Base-by-base conservation (phyloP, 2,329 filamentous ascomycete genomes). In the Sporothrix pseudoabietina region DNA sequence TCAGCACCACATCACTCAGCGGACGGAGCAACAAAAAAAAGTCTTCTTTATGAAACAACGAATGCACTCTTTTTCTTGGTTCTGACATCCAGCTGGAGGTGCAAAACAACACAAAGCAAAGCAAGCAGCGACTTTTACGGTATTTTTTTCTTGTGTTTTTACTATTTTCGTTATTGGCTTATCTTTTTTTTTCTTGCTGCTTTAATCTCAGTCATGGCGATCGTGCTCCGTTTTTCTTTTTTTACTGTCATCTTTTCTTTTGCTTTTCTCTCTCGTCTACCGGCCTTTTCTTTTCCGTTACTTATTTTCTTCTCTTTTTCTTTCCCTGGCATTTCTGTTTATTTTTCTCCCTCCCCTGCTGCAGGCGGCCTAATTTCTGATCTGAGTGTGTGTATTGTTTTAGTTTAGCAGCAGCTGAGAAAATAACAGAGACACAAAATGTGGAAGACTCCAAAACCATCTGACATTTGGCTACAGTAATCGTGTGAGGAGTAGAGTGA, bases 171-270 rank as follows among this genome's bases (percentile, higher is more conserved):
- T 41, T 70, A 41, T 69, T 70, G 26, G 76, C 76, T 74, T 72
- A 72, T 75, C 75, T 78, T 79, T 78, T 82, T 80, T 81, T 77
- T 78, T 77, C 78, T 77, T 78, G 72, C 70, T 52, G 61, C 80
- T 39, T 69, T 74, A 19, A 49, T 49, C 22, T 74, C 61, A 41
- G 47, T 52, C 69, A 69, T 55, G 47, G 57, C 35, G 57, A 73
- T 69, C 30, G 66, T 47, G 66, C 66, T 69, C 14, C 8, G 26
- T 26, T 26, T 26, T 22, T 30, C 66, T 30, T 47, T 61, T 61
- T n/a, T 54, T 59, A 19, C 22, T 66, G 69, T 55, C 71, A 76
- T 76, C 75, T 65, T 63, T 69, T 30, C 44, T 79, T 79, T 77
- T 79, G 78, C 79, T 78, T 80, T 79, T 79, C 79, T 79, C 66